Base-by-base conservation (phyloP, 768 basidiomycete genomes). In the Hebeloma cylindrosporum region DNA sequence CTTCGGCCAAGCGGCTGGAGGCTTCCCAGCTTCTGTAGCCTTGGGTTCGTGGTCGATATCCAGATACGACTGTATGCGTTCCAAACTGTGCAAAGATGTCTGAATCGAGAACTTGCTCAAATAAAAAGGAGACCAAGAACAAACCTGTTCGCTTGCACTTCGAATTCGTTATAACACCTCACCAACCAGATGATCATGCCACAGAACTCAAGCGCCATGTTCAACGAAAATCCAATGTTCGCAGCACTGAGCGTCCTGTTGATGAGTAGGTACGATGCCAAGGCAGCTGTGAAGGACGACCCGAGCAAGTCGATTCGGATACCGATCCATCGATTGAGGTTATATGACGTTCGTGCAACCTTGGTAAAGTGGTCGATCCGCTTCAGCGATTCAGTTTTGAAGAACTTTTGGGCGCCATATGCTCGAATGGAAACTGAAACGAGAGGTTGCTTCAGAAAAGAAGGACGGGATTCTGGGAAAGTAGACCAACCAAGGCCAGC, bases 41-140 rank as follows among this genome's bases (percentile, higher is more conserved):
- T 66, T 61, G 2, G 72, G 71, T 56, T 85, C 82, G 43, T 80
- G 78, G 29, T 83, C 81, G 47, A 83, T 80, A 18, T 68, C 57
- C 14, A 83, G 56, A 56, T 81, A 85, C 0, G 57, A 83, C 46
- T 85, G 77, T 2, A 93, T 82, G 42, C 92, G 85, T 56, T 94
- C 90, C 26, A 63, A 25, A 25, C 59, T 61, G 34, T 1, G 5
- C 22, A 21, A 32, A 18, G 30, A 11, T 6, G 10, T 16, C 36
- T 40, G 10, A 22, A 26, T 27, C 16, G n/a, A 31, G 6, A 22
- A 2, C 22, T 4, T 13, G 2, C 8, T 13, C 7, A 4, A 7
- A 21, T 11, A 41, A n/a, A 26, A 11, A 18, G 11, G 9, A 21
- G 25, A 30, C 7, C 13, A 35, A 20, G 30, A 23, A 52, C 59